Base-by-base conservation (phyloP, 768 basidiomycete genomes). In the Paxillus rubicundulus region DNA sequence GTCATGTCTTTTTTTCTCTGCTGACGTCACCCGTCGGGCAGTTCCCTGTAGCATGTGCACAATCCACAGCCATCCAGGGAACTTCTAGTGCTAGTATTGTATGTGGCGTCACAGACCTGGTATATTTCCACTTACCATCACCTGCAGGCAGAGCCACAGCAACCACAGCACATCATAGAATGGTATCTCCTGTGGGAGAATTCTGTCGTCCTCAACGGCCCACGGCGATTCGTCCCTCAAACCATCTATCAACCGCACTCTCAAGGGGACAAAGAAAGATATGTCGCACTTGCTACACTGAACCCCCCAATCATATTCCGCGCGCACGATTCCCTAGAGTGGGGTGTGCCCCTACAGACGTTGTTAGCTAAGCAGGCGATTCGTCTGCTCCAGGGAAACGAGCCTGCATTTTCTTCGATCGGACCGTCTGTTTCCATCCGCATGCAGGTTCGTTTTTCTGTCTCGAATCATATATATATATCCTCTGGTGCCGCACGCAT, bases 371-470 rank as follows among this genome's bases (percentile, higher is more conserved):
- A 74, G 47, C 75, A 77, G 41, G 78, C 80, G 38, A 75, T 73
- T 61, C 72, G 74, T 33, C 74, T 89, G 12, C 61, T 60, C 14
- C 70, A 74, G 28, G 78, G 82, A 9, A 80, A 86, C 45, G 78
- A 82, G 49, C 71, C 77, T 5, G 84, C 88, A 45, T 86, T 88
- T 51, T 71, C 78, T 56, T 77, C 80, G 3, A 77, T 85, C 16
- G 86, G 87, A 1, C 86, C 85, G 5, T 86, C 85, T 34, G 81
- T 89, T 36, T 85, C 85, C 1, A 83, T 89, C 53, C 79, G 87
- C 21, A 68, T 88, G 20, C 82, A 86, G 72, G 87, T 86, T 49
- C 62, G 4, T 24, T 1, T 41, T 52, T 40, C 27, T 42, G 24
- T 36, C 10, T 24, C 4, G 6, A 24, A 24, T 24, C 6, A 2